Evolutionary conservation across 2,329 filamentous ascomycete genomes (phyloP).

Genomic region (Alternaria consortialis): DNA sequence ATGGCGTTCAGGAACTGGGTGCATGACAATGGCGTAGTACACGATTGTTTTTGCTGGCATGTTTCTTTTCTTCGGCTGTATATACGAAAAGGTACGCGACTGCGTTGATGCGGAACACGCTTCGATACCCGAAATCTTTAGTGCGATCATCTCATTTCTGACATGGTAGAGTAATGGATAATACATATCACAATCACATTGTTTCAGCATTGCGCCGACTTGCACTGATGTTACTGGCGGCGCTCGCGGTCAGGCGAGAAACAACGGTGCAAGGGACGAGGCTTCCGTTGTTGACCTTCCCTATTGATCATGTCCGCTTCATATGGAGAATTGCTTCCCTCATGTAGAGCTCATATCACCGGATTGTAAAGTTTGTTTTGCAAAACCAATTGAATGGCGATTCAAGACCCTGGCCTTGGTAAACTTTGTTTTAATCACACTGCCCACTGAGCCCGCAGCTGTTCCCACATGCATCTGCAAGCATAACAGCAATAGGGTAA

Average conservation of each 20-base stretch:
- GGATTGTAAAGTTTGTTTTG: conserved; percentile 17
- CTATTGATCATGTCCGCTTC: conserved; percentile 2
- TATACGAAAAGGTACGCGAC: conserved; percentile 11
- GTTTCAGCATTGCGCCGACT: background rate
- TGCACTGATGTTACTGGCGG: conserved; percentile 5
- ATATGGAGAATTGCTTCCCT: background rate
- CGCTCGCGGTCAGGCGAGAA: conserved; percentile 7
- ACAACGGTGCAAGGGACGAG: background rate
- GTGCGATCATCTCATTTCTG: conserved; percentile 16
- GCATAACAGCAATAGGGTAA: conserved; percentile 17
- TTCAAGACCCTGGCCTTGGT: conserved; percentile 12
- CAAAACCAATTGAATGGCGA: conserved; percentile 10
- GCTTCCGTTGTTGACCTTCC: conserved; percentile 2
- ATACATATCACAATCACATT: conserved; percentile 10
- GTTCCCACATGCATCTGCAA: conserved; percentile 24
- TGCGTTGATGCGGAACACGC: conserved; percentile 6
- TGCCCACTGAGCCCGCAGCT: conserved; percentile 10
- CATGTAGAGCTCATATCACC: background rate
- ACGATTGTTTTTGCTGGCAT: conserved; percentile 17
- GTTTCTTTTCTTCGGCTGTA: conserved; percentile 21
- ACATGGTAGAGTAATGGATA: conserved; percentile 15
- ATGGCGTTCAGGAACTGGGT: conserved; percentile 31
- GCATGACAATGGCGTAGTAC: conserved; percentile 31
- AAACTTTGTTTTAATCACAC: conserved; percentile 28
- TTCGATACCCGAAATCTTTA: conserved; percentile 17